phyloP scores from a whole-genome alignment of 805 yeast species.

The Yarrowia sp. region DNA sequence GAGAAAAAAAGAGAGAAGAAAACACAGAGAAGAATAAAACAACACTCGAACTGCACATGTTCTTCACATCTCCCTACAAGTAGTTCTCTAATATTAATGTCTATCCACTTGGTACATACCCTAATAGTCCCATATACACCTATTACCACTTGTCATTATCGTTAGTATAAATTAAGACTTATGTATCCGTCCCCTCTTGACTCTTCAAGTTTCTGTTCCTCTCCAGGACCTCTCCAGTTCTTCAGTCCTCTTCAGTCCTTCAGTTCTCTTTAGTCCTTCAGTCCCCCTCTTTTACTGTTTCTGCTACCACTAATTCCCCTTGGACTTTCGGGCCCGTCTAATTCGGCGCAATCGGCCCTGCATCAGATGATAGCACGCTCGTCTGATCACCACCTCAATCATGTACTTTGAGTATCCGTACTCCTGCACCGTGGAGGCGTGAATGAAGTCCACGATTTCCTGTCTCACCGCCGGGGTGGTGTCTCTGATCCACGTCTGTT shows the following conservation, averaged over 20 bases:
- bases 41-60: too few relatives aligned
- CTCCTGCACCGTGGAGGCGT: conserved; percentile 55
- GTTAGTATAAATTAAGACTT: conserved; percentile 21
- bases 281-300: neutral
- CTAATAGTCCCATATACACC: too few relatives aligned
- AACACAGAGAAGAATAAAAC: too few relatives aligned
- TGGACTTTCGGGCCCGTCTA: conserved; percentile 52
- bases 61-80: too few relatives aligned
- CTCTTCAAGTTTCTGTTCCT: too few relatives aligned
- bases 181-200: conserved; percentile 7
- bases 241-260: too few relatives aligned
- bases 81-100: too few relatives aligned
- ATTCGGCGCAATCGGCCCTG: conserved; percentile 77
- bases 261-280: too few relatives aligned
- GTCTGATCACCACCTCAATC: conserved; percentile 74
- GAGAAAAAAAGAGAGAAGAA: too few relatives aligned
- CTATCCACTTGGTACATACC: too few relatives aligned
- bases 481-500: conserved; percentile 84
- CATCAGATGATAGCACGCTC: conserved; percentile 83
- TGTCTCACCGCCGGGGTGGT: conserved; percentile 63
- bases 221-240: neutral
- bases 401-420: conserved; percentile 62
- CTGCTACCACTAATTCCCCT: neutral
- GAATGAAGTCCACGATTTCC: conserved; percentile 58
- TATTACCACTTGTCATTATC: too few relatives aligned